Base-by-base conservation (phyloP, 164 flowering plant species). In the Vitis rupestris region DNA sequence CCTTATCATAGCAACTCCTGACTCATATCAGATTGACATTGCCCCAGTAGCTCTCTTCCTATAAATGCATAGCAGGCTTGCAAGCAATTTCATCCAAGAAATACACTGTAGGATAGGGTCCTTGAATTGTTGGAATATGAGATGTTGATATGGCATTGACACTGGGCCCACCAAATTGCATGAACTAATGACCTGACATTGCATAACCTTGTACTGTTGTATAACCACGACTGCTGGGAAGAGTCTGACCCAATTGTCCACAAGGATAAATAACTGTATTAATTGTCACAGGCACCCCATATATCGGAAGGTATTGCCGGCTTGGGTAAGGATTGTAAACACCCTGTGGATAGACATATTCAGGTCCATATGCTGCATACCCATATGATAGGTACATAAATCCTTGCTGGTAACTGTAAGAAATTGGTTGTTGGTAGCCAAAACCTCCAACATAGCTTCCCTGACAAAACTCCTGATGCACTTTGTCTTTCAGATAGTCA, bases 241-340 rank as follows among this genome's bases (percentile, higher is more conserved):
- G 78, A 58, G 83, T 77, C 72, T 91, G 97, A 63, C 90, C 86
- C 69, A 89, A 1, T 64, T 89, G 96, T 51, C 91, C 90, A 73
- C 81, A 89, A 58, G 94, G 96, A 74, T 91, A 88, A 64, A 88
- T 48, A 11, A 91, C 68, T 9, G 94, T 31, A 70, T 85, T 88
- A 29, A 84, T 85, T 37, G 91, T 31, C 57, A 91, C 90, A 61
- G 98, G 94, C 7, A 86, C 85, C 59, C 98, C 96, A 75, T 92
- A 93, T 64, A 95, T 73, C 72, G 83, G 99, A 86, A 87, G 85
- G 82, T 90, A 92, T 61, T 90, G 99, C 80, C 92, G 98, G 74
- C 87, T 87, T 67, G 75, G 61, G 71, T 91, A 91, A 69, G 99
- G 96, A 73, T 80, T 88, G 84, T 90, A 92, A 64, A 82, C 77